phyloP scores from a whole-genome alignment of 163 green algal genomes.

The Scenedesmus sp. region DNA sequence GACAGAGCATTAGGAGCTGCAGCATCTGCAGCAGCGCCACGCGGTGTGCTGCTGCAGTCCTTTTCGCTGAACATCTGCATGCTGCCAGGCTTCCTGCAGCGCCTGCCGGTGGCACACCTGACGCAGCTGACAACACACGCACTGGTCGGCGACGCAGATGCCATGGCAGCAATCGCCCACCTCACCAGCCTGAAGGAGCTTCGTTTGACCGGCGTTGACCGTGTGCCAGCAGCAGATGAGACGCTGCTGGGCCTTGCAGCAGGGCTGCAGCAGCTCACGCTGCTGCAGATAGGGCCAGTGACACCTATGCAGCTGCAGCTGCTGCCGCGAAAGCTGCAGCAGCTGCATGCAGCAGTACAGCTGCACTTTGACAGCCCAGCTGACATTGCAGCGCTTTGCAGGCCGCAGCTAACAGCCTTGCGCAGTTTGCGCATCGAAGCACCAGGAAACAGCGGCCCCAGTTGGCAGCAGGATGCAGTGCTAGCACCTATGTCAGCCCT shows the following conservation, averaged over 20 bases:
- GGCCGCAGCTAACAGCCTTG: not conserved
- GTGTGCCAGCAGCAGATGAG: too few relatives aligned
- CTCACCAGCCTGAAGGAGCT: not conserved
- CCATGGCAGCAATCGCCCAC: not conserved
- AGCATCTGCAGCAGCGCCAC: not conserved
- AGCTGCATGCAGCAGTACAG: not conserved
- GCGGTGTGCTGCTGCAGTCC: not conserved
- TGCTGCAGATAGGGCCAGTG: not conserved
- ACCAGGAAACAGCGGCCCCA: not conserved
- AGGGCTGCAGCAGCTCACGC: not conserved
- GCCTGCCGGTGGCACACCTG: not conserved
- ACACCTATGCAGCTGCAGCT: not conserved
- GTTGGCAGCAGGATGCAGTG: not conserved
- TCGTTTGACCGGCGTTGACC: not conserved
- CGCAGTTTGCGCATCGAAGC: not conserved
- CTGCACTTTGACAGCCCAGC: not conserved
- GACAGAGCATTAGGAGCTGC: not conserved
- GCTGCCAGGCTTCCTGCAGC: not conserved
- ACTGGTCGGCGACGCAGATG: too few relatives aligned
- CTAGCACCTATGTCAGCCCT: not conserved
- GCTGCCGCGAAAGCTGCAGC: not conserved
- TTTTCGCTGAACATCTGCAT: not conserved
- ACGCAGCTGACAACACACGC: not conserved
- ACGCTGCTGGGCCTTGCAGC: not conserved
- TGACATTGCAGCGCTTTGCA: not conserved